phyloP scores from a whole-genome alignment of 2,329 filamentous ascomycete genomes.

The Zarea fungicola region DNA sequence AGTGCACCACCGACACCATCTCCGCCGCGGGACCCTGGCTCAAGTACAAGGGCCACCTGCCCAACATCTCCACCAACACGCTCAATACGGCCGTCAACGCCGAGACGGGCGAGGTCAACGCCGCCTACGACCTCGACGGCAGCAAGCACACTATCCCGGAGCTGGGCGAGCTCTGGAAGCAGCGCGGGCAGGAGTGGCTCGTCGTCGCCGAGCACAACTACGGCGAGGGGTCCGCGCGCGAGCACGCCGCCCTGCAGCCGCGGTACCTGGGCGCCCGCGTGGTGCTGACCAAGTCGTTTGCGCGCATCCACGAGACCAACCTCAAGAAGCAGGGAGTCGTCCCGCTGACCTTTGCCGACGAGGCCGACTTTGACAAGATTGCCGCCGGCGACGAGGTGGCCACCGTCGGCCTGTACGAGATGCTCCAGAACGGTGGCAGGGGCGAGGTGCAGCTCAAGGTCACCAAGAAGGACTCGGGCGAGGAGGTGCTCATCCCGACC shows the following conservation, averaged over 20 bases:
- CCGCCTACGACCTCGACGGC: constrained; percentile 81
- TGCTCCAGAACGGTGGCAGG: constrained; percentile 70
- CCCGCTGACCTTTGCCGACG: constrained; percentile 83
- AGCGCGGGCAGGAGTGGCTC: constrained; percentile 72
- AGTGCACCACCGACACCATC: constrained; percentile 98
- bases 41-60: constrained; percentile 98
- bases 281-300: constrained; percentile 82
- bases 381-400: constrained; percentile 75
- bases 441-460: constrained; percentile 69
- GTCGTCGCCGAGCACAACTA: constrained; percentile 98
- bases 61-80: constrained; percentile 97
- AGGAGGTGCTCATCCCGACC: constrained; percentile 66
- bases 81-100: constrained; percentile 92
- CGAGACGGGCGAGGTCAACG: constrained; percentile 87
- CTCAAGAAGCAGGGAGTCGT: constrained; percentile 97
- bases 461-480: constrained; percentile 52
- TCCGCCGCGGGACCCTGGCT: constrained; percentile 95
- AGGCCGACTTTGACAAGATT: constrained; percentile 81
- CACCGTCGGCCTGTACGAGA: constrained; percentile 79
- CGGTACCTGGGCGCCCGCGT: constrained; percentile 83
- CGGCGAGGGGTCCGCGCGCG: constrained; percentile 82
- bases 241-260: constrained; percentile 86
- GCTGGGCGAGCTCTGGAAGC: constrained; percentile 78
- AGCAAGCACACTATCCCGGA: constrained; percentile 74
- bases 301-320: constrained; percentile 92